Conservation (phyloP, 768 basidiomycete species). For the Polyporus arcularius region DNA sequence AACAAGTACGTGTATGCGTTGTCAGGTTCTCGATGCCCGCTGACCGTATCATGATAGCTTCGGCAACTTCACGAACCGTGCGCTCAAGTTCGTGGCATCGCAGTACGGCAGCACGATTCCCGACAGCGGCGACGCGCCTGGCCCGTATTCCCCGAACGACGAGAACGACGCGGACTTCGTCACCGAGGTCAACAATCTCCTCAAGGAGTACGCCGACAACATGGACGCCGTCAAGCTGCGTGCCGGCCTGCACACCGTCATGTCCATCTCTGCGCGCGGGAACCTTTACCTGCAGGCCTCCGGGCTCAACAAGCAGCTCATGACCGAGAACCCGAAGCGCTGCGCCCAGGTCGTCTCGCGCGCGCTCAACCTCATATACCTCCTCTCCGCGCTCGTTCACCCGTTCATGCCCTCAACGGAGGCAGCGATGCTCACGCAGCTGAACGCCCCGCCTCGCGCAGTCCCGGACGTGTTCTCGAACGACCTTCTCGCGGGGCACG, state of each 20-base stretch:
- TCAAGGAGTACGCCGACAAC: constrained; percentile 78
- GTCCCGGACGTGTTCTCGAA: constrained; percentile 72
- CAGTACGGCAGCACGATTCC: constrained; percentile 83
- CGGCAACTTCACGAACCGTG: constrained; percentile 96
- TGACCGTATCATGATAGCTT: constrained; percentile 51
- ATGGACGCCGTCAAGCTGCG: constrained; percentile 95
- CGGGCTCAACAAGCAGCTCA: constrained; percentile 86
- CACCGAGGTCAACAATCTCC: constrained; percentile 71
- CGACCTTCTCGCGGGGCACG: constrained; percentile 88
- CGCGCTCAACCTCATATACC: constrained; percentile 91
- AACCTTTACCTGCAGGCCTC: constrained; percentile 95
- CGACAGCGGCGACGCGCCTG: constrained; percentile 69
- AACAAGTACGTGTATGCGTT: constrained; percentile 68
- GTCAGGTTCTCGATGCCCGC: neutral
- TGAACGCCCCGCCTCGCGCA: constrained; percentile 84
- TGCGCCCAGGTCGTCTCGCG: constrained; percentile 90
- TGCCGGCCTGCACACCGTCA: constrained; percentile 82
- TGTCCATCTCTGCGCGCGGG: constrained; percentile 85
- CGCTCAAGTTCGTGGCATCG: constrained; percentile 87
- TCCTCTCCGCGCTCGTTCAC: constrained; percentile 80
- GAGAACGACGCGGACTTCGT: constrained; percentile 74
- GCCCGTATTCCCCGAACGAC: constrained; percentile 70
- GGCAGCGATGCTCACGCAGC: constrained; percentile 76
- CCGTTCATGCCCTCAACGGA: constrained; percentile 97
- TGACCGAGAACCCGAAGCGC: constrained; percentile 76